Conservation (phyloP, 257 asterid genomes). For the Datura wrightii region DNA sequence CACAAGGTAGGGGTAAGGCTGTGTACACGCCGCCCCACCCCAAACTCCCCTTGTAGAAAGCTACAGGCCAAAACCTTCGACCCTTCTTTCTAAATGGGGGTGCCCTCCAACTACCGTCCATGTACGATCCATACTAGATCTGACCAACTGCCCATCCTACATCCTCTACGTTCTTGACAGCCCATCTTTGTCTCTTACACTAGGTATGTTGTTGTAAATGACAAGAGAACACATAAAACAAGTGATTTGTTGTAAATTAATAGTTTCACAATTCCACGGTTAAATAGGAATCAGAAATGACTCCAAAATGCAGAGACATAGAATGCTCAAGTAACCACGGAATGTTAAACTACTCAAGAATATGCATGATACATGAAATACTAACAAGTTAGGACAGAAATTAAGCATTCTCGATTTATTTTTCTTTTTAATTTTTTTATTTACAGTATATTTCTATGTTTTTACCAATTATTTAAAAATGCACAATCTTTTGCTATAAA, state of each 20-base stretch:
- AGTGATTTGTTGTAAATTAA: neutral
- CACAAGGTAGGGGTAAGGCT: neutral
- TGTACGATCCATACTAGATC: too few relatives aligned
- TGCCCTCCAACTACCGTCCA: too few relatives aligned
- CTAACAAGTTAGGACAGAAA: neutral
- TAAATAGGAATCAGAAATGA: neutral
- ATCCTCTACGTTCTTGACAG: too few relatives aligned
- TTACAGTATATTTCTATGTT: neutral
- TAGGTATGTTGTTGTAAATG: neutral
- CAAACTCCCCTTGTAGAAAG: neutral
- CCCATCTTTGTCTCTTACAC: neutral
- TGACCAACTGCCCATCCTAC: too few relatives aligned
- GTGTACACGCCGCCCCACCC: neutral
- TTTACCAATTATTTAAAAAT: neutral
- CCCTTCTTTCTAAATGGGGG: too few relatives aligned
- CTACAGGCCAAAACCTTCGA: too few relatives aligned
- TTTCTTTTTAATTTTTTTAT: neutral
- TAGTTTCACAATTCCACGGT: neutral
- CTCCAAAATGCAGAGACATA: neutral
- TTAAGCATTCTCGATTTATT: neutral
- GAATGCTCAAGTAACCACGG: neutral
- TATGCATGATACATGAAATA: neutral
- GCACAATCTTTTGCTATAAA: slow-evolving; percentile 5
- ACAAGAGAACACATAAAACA: slow-evolving; percentile 17
- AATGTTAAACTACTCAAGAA: neutral